Percentiles rank a stretch among this genome's conserved stretches.
Evolutionary conservation across 345 rosid species (phyloP).

Genomic region (Sapria himalayana): DNA sequence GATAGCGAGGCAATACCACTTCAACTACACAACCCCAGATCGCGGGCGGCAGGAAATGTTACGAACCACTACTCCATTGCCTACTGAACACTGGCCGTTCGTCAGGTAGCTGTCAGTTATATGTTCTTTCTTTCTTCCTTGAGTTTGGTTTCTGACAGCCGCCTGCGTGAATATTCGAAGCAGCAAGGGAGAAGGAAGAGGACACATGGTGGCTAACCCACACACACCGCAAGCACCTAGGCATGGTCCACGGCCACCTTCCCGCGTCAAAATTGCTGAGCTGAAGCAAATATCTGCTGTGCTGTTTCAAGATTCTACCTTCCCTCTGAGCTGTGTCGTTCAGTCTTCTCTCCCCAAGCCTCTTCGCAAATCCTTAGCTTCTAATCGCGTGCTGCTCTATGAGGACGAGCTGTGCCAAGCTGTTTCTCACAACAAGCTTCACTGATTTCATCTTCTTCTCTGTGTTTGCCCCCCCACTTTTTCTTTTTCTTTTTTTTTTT

Average conservation of each 20-base stretch:
- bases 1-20: constrained; percentile 59
- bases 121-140: not conserved
- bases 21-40: constrained; percentile 85
- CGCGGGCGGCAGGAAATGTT: constrained; percentile 76
- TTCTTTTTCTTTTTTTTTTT: constrained; percentile 25
- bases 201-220: constrained; percentile 26
- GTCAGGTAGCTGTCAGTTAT: constrained; percentile 19
- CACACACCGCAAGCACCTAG: constrained; percentile 82
- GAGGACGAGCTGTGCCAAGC: constrained; percentile 95
- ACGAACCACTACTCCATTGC: constrained; percentile 48
- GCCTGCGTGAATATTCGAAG: not conserved
- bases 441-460: constrained; percentile 14
- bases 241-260: constrained; percentile 82
- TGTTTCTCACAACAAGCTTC: constrained; percentile 80
- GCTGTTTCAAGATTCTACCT: constrained; percentile 66
- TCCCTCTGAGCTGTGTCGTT: constrained; percentile 53
- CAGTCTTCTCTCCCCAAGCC: constrained; percentile 72
- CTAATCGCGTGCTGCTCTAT: constrained; percentile 63
- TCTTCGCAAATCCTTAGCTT: constrained; percentile 44
- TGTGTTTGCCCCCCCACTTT: constrained; percentile 3
- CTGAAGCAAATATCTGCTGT: constrained; percentile 78
- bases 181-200: constrained; percentile 53
- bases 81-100: constrained; percentile 79
- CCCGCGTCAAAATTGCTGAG: constrained; percentile 43
- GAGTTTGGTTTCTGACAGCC: too few relatives aligned